Evolutionary conservation across 768 basidiomycete species (phyloP).

Genomic region (Hygrocybe punicea): DNA sequence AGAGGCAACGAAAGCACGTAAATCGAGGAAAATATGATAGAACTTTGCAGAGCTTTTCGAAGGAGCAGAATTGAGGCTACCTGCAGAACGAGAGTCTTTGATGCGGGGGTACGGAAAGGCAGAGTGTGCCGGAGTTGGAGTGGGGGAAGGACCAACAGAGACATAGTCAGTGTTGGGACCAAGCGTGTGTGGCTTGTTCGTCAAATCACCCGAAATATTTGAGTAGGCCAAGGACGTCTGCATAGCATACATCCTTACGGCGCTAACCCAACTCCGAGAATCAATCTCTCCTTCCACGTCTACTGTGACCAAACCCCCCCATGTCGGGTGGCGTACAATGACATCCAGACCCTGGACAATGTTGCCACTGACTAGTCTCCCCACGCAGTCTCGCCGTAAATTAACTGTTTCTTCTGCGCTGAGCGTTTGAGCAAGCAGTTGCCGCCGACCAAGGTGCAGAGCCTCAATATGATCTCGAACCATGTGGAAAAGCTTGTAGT

Average conservation of each 20-base stretch:
- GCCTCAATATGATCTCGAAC: constrained; percentile 89
- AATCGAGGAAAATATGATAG: constrained; percentile 86
- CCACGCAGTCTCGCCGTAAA: constrained; percentile 83
- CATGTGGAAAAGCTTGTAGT: constrained; percentile 83
- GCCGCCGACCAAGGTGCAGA: constrained; percentile 86
- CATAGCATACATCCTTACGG: constrained; percentile 87
- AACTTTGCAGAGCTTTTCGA: constrained; percentile 60
- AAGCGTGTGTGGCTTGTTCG: constrained; percentile 39
- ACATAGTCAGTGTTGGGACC: constrained; percentile 53
- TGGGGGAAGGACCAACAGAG: constrained; percentile 42
- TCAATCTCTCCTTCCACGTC: constrained; percentile 84
- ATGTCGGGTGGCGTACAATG: constrained; percentile 92
- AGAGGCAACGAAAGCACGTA: constrained; percentile 89
- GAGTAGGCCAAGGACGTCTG: constrained; percentile 76
- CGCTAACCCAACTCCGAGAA: constrained; percentile 80
- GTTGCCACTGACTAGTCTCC: constrained; percentile 83
- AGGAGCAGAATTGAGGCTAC: constrained; percentile 21
- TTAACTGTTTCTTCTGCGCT: constrained; percentile 81
- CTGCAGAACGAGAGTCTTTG: constrained; percentile 39
- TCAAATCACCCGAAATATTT: constrained; percentile 45
- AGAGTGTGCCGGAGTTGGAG: constrained; percentile 61
- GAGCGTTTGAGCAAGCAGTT: constrained; percentile 82
- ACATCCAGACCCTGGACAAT: constrained; percentile 90
- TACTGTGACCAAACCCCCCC: constrained; percentile 87
- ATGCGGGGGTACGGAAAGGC: constrained; percentile 53